phyloP scores from a whole-genome alignment of 805 yeast species.

The Wickerhamiella cacticola region DNA sequence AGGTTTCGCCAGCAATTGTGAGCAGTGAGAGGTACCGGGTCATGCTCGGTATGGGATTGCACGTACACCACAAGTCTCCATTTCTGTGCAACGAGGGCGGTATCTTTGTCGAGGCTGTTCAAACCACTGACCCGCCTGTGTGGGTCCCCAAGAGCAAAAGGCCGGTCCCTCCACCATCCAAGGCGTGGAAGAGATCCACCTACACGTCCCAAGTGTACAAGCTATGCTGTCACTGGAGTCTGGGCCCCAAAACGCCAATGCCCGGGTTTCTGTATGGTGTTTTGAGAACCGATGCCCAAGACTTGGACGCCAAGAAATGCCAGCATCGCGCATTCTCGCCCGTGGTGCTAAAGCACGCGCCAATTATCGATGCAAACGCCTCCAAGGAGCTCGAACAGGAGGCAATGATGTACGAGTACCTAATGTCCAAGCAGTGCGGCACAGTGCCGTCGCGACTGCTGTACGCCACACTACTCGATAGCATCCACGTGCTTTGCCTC shows the following conservation, averaged over 20 bases:
- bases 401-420: slow-evolving; percentile 22
- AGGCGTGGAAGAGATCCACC: background rate
- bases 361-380: background rate
- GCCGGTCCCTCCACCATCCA: background rate
- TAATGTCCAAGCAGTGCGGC: slow-evolving; percentile 11
- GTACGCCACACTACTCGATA: slow-evolving; percentile 19
- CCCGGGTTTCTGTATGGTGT: background rate
- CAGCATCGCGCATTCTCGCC: slow-evolving; percentile 1
- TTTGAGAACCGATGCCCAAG: background rate
- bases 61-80: background rate
- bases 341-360: slow-evolving; percentile 1
- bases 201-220: background rate
- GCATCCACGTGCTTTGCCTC: slow-evolving; percentile 20
- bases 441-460: slow-evolving; percentile 17
- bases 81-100: background rate
- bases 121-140: background rate
- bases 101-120: background rate
- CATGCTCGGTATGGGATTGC: background rate
- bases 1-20: slow-evolving; percentile 1
- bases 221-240: background rate
- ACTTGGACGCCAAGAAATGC: background rate
- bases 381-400: slow-evolving; percentile 14
- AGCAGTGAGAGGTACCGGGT: slow-evolving; percentile 2
- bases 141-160: background rate
- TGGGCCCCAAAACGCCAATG: background rate